These are phyloP conservation scores for Pulicaria dysenterica DNA, from an alignment of 129 eudicot genomes.

Conservation along the genomic window DNA sequence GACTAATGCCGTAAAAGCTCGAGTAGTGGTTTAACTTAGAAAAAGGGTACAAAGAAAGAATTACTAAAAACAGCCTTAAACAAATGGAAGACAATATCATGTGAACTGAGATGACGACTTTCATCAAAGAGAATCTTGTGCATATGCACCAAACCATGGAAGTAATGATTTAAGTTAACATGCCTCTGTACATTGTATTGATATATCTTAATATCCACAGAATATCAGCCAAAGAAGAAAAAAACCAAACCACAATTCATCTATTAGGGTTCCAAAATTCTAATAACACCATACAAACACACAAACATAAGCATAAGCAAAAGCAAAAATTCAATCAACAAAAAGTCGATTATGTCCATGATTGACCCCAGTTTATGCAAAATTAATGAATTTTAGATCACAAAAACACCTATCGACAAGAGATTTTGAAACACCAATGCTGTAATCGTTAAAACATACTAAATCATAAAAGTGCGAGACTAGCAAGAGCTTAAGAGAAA, in stretches of 20 bases:
- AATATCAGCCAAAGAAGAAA: background rate
- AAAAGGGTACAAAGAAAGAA: background rate
- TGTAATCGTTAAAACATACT: background rate
- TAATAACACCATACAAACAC: background rate
- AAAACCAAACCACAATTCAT: background rate
- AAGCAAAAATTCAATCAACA: background rate
- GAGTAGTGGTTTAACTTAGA: too few species aligned
- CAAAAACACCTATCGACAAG: background rate
- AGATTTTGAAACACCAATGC: background rate
- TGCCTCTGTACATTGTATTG: background rate
- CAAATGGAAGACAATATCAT: background rate
- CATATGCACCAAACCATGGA: too few species aligned
- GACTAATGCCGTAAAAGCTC: background rate
- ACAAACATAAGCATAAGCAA: background rate
- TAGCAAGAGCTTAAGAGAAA: background rate
- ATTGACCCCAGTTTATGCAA: too few species aligned
- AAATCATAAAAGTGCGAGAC: background rate
- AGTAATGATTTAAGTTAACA: background rate
- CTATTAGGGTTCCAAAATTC: constrained; percentile 16
- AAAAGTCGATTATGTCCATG: background rate
- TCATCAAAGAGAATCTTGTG: background rate
- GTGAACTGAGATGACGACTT: background rate
- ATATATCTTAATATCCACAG: background rate
- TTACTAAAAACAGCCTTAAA: background rate
- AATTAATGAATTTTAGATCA: background rate